Evolutionary conservation across 805 yeast species (phyloP), one percentile per base, ranked within the genome.

Genomic region (Metschnikowia amazonensis): DNA sequence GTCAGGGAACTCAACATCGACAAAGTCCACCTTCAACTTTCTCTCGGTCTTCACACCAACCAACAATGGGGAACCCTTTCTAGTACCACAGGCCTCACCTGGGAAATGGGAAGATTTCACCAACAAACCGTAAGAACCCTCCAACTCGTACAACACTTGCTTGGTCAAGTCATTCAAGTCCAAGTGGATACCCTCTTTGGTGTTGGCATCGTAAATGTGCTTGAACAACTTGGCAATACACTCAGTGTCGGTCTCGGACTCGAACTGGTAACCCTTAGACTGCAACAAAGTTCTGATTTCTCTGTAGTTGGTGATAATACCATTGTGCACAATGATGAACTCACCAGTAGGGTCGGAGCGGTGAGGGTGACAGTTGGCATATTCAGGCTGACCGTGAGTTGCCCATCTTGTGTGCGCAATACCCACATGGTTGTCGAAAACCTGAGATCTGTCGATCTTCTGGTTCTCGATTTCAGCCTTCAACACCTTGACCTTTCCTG

Each of bases 321-420:
- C 99, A 60, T 94, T 94, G 75, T 94, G 99, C 43, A 94, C 98
- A 53, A 94, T 83, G 36, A 88, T 81, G 60, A 94, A 94, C 66
- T 90, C 96, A 57, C 85, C 84, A 37, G 69, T 67, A 8, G 79
- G 77, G 65, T 89, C 99, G 1, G 97, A 88, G 53, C 92, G 75
- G 64, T 92, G 98, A 40, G 99, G 99, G 66, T 94, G 99, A 65
- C 98, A 94, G 75, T 94, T 94, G 50, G 67, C 58, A 51, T 77
- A 80, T 55, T 80, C 81, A 47, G 97, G 97, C 59, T 83, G 87
- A 68, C 99, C 99, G 67, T 94, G 99, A 31, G 99, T 94, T 42
- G 99, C 99, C 99, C 99, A 94, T 75, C 99, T 86, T 11, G 99
- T 94, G 70, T 94, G 99, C 20, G 99, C 98, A 65, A 94, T 94